phyloP scores from a whole-genome alignment of 2,329 filamentous ascomycete genomes.

The Colletotrichum scovillei region DNA sequence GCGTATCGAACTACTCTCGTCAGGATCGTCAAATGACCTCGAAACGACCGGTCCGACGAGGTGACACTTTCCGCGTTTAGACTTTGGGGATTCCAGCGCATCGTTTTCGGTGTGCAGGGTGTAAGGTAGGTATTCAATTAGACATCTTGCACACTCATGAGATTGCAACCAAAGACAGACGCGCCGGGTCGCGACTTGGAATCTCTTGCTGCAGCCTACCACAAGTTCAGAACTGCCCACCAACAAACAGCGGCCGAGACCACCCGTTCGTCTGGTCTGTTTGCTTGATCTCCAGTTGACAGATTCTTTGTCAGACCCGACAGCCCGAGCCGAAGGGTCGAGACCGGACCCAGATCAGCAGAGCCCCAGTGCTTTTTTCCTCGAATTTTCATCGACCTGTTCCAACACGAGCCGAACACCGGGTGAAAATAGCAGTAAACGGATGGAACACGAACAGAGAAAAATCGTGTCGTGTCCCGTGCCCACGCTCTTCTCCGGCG shows the following conservation, averaged over 20 bases:
- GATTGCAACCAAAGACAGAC: not conserved
- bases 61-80: not conserved
- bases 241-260: not conserved
- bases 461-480: not conserved
- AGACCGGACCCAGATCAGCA: not conserved
- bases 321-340: conserved; percentile 2
- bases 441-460: not conserved
- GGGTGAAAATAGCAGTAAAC: not conserved
- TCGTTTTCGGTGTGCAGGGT: not conserved
- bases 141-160: not conserved
- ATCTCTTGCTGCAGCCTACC: not conserved
- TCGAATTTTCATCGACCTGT: not conserved
- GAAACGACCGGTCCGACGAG: not conserved
- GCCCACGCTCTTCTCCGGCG: not conserved
- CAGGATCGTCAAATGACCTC: conserved; percentile 6
- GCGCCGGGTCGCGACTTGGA: not conserved
- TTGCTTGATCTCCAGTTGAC: not conserved
- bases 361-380: not conserved
- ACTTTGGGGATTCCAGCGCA: not conserved
- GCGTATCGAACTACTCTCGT: not conserved
- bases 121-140: not conserved
- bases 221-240: too few species aligned
- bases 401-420: not conserved
- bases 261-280: not conserved
- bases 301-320: not conserved